Evolutionary conservation across 306 rosid genomes (phyloP), one percentile per base, ranked within the genome.

Genomic region (Purshia tridentata): DNA sequence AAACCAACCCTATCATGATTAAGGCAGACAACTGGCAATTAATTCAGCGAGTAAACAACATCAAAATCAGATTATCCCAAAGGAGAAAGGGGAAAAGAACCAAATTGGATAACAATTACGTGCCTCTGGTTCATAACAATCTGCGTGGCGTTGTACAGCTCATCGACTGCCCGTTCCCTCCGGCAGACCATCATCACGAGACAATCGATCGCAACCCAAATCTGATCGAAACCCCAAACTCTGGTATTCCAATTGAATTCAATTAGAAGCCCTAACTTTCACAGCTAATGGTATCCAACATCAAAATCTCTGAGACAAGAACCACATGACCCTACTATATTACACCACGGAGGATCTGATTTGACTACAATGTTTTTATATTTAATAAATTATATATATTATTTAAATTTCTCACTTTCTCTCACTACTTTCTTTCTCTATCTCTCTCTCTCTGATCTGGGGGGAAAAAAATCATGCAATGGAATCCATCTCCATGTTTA

Each of bases 91-190:
- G 14, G 68, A 74, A 69, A 74, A 49, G 14, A 73, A 80, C 84
- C 84, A 74, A 84, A 78, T 72, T 41, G 66, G 14, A 23, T 72
- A 78, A 72, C 75, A 62, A 82, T 83, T 71, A 77, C 89, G 69
- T 82, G 86, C 88, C 92, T 89, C 73, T 58, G 70, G 77, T 69
- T 67, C 55, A 20, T 74, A 83, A 80, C 63, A 72, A 71, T 57
- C 54, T 19, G 35, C 62, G 75, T 77, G n/a, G 81, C 91, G 76
- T 78, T 76, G 86, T 74, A 77, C 4, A 76, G 52, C 70, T 75
- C 75, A 63, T 79, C 89, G 78, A 82, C 75, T 19, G 50, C 67
- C 60, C 82, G 80, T n/a, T 77, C 81, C 72, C 56, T 71, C 69
- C 69, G 72, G 71, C 74, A 71, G 22, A 64, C 68, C 81, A 80